Conservation (phyloP, 495 filamentous ascomycete species). For the Sporormia fimetaria region DNA sequence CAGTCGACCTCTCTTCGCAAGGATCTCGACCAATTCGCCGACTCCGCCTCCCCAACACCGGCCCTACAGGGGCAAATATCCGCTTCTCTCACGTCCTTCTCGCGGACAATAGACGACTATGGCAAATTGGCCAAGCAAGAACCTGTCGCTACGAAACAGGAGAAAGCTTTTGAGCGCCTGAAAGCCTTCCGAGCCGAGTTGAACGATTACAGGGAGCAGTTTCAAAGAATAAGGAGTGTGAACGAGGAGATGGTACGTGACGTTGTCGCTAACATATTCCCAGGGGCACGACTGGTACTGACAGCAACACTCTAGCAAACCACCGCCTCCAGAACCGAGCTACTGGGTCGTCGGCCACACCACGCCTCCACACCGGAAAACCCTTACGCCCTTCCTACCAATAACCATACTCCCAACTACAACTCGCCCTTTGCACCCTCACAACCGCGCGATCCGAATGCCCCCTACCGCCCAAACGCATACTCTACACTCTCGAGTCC, state of each 20-base stretch:
- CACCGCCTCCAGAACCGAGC: conserved; percentile 63
- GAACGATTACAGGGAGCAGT: conserved; percentile 59
- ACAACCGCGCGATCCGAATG: conserved; percentile 32
- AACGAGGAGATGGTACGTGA: conserved; percentile 57
- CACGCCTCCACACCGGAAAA: conserved; percentile 85
- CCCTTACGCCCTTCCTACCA: conserved; percentile 62
- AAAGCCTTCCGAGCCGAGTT: conserved; percentile 79
- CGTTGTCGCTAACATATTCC: not conserved
- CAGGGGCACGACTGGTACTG: not conserved
- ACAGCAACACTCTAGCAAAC: conserved; percentile 39
- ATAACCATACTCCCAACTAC: conserved; percentile 32
- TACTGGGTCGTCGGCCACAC: conserved; percentile 83
- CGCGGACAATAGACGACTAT: conserved; percentile 91
- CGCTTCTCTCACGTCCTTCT: conserved; percentile 76
- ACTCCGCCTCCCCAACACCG: conserved; percentile 48
- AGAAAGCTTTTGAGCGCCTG: conserved; percentile 78
- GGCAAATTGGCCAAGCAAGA: conserved; percentile 73
- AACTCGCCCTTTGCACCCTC: conserved; percentile 37
- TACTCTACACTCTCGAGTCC: conserved; percentile 27
- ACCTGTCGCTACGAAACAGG: conserved; percentile 72
- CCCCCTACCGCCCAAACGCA: conserved; percentile 17
- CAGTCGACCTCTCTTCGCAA: conserved; percentile 79
- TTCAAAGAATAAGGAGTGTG: conserved; percentile 63
- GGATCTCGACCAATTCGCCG: conserved; percentile 65
- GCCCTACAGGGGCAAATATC: conserved; percentile 70